Conservation (phyloP, 2,329 filamentous ascomycete genomes). For the Neofusicoccum kwambonambiense region DNA sequence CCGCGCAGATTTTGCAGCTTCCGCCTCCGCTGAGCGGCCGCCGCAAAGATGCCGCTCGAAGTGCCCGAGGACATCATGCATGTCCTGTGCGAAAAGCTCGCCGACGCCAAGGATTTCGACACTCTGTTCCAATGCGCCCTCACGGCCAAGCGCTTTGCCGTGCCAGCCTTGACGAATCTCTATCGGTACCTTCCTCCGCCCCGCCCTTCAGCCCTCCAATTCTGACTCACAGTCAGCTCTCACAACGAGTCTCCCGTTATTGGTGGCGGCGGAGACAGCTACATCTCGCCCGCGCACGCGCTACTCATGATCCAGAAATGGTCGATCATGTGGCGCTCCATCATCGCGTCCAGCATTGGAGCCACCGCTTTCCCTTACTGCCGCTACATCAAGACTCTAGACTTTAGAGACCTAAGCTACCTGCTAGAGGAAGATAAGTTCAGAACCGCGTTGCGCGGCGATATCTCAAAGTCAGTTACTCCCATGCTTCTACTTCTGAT, state of each 20-base stretch:
- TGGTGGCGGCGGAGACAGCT: slow-evolving; percentile 39
- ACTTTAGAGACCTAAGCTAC: slow-evolving; percentile 60
- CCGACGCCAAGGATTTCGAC: slow-evolving; percentile 55
- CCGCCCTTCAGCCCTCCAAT: not conserved
- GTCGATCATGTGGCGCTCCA: slow-evolving; percentile 66
- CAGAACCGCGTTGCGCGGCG: slow-evolving; percentile 39
- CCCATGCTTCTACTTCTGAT: not conserved
- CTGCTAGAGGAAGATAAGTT: slow-evolving; percentile 62
- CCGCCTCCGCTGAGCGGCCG: not conserved
- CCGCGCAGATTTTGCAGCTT: not conserved
- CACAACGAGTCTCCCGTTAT: slow-evolving; percentile 46
- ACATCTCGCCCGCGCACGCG: slow-evolving; percentile 43
- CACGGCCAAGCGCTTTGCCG: slow-evolving; percentile 56
- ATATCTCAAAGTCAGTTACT: slow-evolving; percentile 53
- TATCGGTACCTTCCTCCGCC: slow-evolving; percentile 55
- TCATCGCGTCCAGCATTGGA: slow-evolving; percentile 64
- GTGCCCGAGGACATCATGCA: slow-evolving; percentile 61
- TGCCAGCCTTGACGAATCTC: slow-evolving; percentile 59
- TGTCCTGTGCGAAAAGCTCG: slow-evolving; percentile 60
- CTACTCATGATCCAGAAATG: slow-evolving; percentile 55
- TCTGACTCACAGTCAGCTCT: slow-evolving; percentile 30
- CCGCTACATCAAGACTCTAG: slow-evolving; percentile 63
- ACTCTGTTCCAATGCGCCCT: slow-evolving; percentile 61
- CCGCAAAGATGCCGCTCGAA: not conserved
- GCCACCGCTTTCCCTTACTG: slow-evolving; percentile 68